Evolutionary conservation across 1,284 basidiomycete genomes (phyloP), one percentile per base, ranked within the genome.

Genomic region (Hypsizygus ulmarius): DNA sequence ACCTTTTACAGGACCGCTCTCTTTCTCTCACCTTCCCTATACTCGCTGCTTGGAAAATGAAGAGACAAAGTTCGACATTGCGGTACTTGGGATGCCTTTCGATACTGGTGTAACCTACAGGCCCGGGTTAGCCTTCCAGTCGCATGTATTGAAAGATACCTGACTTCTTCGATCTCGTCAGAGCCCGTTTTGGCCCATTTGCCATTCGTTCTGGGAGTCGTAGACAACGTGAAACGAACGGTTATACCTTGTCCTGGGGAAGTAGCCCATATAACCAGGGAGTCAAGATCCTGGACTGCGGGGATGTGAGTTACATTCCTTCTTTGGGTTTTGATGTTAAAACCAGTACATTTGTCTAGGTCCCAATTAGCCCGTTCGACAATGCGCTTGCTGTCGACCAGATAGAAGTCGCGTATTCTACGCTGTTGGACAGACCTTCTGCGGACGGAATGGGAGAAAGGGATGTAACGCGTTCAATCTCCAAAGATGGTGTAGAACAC

Each of bases 181-280:
- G 73, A n/a, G 89, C 89, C 19, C 79, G 90, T 2, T 92, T 92
- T 69, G 90, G 90, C 8, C 90, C 89, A 1, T 79, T 78, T 58
- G 89, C 84, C 5, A 92, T 92, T 58, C 82, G 89, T 27, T 83
- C 84, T 7, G 88, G 87, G 3, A 86, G 84, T 59, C 74, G 86
- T 45, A 71, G 89, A 43, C 82, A 89, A 57, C 68, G 78, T 28
- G 70, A 73, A 12, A 53, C 63, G 16, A 65, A 76, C 30, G 81
- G 79, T 2, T 87, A 84, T 58, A 86, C 83, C 0, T 62, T 87
- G 49, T 69, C 82, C 7, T 86, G 86, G 84, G 74, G 74, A n/a
- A 73, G 70, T 39, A 80, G 86, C 57, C 87, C 87, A 2, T 90
- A 83, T 57, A 64, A 69, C 9, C 67, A 69, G 36, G 79, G 77